phyloP scores from a whole-genome alignment of 176 grass and related monocot species.

The Puya raimondii region DNA sequence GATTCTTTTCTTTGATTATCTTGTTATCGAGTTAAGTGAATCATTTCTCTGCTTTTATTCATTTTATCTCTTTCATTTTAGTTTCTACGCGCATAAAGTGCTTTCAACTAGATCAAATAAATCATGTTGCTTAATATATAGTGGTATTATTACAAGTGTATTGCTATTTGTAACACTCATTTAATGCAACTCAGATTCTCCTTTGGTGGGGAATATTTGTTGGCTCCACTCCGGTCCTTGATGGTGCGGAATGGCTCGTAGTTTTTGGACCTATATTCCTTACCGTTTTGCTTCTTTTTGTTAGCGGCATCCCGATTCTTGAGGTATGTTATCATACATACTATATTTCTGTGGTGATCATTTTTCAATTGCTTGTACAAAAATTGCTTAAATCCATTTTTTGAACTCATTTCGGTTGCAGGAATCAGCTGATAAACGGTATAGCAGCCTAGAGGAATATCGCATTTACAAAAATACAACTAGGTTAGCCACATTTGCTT shows the following conservation, averaged over 20 bases:
- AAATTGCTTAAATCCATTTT: background rate
- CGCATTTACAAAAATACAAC: slow-evolving; percentile 73
- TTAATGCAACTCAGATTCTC: slow-evolving; percentile 44
- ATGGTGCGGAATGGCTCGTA: slow-evolving; percentile 79
- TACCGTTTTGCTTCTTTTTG: slow-evolving; percentile 65
- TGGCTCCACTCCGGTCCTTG: slow-evolving; percentile 63
- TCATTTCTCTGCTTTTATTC: too few species aligned
- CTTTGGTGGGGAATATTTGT: slow-evolving; percentile 99
- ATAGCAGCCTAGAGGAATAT: slow-evolving; percentile 47
- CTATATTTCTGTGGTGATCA: background rate
- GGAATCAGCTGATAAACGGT: slow-evolving; percentile 78
- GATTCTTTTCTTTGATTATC: too few species aligned
- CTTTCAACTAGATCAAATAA: too few species aligned
- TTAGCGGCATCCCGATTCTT: slow-evolving; percentile 93
- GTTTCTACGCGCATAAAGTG: too few species aligned
- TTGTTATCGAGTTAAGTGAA: too few species aligned
- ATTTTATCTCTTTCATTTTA: too few species aligned
- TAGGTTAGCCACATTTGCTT: slow-evolving; percentile 34
- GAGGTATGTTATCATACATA: slow-evolving; percentile 36
- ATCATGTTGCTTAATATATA: too few species aligned
- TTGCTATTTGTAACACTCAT: background rate
- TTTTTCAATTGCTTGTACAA: background rate
- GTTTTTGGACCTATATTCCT: slow-evolving; percentile 77
- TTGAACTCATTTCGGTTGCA: background rate
- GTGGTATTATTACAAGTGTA: too few species aligned